Evolutionary conservation across 139 green algal species (phyloP), one percentile per base, ranked within the genome.

Genomic region (Tetraselmis chui): DNA sequence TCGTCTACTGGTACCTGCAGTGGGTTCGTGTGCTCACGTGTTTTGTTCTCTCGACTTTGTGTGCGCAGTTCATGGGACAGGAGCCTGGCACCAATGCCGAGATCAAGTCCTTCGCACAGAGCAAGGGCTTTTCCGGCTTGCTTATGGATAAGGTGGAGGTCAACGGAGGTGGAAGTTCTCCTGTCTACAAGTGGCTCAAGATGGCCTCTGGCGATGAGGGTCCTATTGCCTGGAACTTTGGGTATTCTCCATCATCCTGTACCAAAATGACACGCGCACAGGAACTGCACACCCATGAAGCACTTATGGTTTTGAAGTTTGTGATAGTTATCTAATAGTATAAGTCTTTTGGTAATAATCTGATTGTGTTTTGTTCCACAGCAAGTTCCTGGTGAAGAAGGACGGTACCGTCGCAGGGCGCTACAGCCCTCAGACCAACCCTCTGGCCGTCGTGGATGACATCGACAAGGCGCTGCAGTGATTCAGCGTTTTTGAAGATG

Each of bases 111-210:
- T 89, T 89, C 82, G 85, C 83, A 1, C 24, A 1, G 1, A 75
- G 29, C 32, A 88, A 32, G 24, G 67, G 76, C 2, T 88, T 88
- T 58, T 76, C 59, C 23, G 82, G 81, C 27, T n/a, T 87, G 59
- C 45, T 88, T 28, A 86, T 88, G 81, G 85, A 87, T 59, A 88
- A 88, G 58, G 75, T 88, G 0, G 85, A 88, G n/a, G 85, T 88
- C 28, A 88, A 88, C 59, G 85, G 85, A 2, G 26, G 22, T 2
- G 80, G 77, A 24, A 79, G 78, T 28, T 88, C 79, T 29, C 85
- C 85, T 23, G 83, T 88, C 2, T 88, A 79, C 78, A 23, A 88
- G 2, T 88, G 79, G 78, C 83, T 88, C 24, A 88, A 88, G 45
- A 67, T 67, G 45, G 45, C 45, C 45, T 67, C 45, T 67, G 45